Evolutionary conservation across 1,139 yeast genomes (phyloP).

Genomic region (Blastobotrys malaysiensis): DNA sequence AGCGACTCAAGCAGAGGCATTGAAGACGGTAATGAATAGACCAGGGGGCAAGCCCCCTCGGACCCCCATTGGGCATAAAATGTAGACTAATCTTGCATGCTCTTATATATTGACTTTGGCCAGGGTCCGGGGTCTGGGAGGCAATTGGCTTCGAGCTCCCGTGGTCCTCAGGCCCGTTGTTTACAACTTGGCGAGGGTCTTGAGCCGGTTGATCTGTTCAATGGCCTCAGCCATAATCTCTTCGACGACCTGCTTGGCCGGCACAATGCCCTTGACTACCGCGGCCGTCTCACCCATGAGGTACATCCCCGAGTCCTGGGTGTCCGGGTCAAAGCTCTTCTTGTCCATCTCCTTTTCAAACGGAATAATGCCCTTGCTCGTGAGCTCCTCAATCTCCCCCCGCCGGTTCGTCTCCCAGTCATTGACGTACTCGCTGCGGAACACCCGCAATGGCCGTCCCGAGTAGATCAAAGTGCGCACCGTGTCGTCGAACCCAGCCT

Average conservation of each 20-base stretch:
- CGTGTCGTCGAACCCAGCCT: constrained; percentile 25
- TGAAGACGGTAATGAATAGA: too few relatives aligned
- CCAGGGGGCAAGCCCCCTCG: too few relatives aligned
- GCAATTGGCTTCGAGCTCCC: too few relatives aligned
- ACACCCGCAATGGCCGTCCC: constrained; percentile 27
- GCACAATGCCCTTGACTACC: constrained; percentile 22
- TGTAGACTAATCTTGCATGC: too few relatives aligned
- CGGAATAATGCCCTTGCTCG: constrained; percentile 24
- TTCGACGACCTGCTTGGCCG: constrained; percentile 25
- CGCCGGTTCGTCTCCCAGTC: constrained; percentile 25
- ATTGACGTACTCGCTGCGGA: constrained; percentile 20
- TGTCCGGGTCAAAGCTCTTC: constrained; percentile 14
- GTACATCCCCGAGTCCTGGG: constrained; percentile 18
- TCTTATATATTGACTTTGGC: too few relatives aligned
- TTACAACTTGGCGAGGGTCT: constrained; percentile 10
- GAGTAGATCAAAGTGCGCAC: constrained; percentile 25
- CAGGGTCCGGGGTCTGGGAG: too few relatives aligned
- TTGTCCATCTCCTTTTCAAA: constrained; percentile 21
- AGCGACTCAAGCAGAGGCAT: too few relatives aligned
- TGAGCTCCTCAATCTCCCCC: constrained; percentile 21
- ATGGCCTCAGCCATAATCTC: constrained; percentile 26
- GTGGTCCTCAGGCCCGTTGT: too few relatives aligned
- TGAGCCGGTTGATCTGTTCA: constrained; percentile 4
- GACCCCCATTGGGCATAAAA: too few relatives aligned
- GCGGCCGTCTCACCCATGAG: constrained; percentile 29